Conservation (phyloP, 352 stramenopile species). For the Globisporangium barbulae region DNA sequence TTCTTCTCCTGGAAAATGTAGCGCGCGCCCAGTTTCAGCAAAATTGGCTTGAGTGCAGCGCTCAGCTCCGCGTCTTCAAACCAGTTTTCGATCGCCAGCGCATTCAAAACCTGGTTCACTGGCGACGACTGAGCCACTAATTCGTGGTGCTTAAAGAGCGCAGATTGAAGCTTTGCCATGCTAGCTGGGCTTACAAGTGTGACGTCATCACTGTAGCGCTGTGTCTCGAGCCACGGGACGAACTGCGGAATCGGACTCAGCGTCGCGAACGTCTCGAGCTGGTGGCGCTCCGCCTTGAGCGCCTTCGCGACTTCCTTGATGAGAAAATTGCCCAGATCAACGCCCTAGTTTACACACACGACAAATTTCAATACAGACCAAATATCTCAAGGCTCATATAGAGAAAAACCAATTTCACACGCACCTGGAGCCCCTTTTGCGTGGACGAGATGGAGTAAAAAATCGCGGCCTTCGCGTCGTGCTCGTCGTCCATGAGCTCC, state of each 20-base stretch:
- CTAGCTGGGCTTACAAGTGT: slow-evolving; percentile 32
- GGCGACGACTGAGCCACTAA: slow-evolving; percentile 8
- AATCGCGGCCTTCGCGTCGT: slow-evolving; percentile 76
- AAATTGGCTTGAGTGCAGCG: slow-evolving; percentile 49
- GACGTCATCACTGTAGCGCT: slow-evolving; percentile 38
- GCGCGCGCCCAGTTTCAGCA: slow-evolving; percentile 55
- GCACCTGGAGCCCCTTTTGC: slow-evolving; percentile 84
- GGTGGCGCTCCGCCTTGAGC: slow-evolving; percentile 59
- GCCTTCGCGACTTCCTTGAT: slow-evolving; percentile 94
- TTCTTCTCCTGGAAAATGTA: slow-evolving; percentile 86
- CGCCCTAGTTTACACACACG: slow-evolving; percentile 45
- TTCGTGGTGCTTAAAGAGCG: slow-evolving; percentile 9
- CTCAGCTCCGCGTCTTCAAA: slow-evolving; percentile 33
- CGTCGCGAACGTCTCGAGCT: slow-evolving; percentile 90
- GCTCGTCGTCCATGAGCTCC: slow-evolving; percentile 55
- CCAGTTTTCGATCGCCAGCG: slow-evolving; percentile 52
- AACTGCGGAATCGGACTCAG: slow-evolving; percentile 94
- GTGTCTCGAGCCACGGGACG: slow-evolving; percentile 89
- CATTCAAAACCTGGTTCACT: slow-evolving; percentile 33
- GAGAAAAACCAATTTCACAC: neutral
- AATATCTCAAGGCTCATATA: neutral
- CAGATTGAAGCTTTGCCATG: slow-evolving; percentile 27
- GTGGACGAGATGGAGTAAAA: slow-evolving; percentile 97
- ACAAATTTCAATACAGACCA: neutral
- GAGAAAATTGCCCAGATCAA: slow-evolving; percentile 95